Conservation (phyloP, 257 asterid species). For the Nicotiana paniculata region DNA sequence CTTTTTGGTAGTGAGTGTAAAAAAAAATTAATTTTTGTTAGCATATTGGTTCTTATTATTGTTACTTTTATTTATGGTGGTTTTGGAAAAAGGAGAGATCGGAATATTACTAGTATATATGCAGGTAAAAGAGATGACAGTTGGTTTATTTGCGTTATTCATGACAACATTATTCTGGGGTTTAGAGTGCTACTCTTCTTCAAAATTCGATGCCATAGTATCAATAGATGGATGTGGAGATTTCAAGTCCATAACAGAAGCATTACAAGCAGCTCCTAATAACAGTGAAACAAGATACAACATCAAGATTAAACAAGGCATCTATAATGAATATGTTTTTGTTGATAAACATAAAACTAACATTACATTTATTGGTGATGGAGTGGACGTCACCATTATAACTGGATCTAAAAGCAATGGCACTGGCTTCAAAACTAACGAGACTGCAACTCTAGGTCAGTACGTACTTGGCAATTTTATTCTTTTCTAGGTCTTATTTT, state of each 20-base stretch:
- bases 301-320: constrained; percentile 8
- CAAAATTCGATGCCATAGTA: background rate
- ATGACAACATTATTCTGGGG: background rate
- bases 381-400: constrained; percentile 3
- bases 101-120: background rate
- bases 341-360: background rate
- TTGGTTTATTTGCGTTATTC: background rate
- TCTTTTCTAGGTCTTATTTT: too few relatives aligned
- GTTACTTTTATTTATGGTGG: background rate
- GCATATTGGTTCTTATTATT: background rate
- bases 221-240: constrained; percentile 13
- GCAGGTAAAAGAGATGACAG: background rate
- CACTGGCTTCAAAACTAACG: background rate
- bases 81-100: background rate
- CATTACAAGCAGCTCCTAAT: constrained; percentile 8
- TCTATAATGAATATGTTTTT: constrained; percentile 3
- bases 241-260: constrained; percentile 4
- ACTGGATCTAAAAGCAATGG: background rate
- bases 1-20: too few relatives aligned
- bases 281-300: background rate
- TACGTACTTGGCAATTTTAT: background rate
- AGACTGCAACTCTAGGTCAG: constrained; percentile 11
- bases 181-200: background rate
- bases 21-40: too few relatives aligned
- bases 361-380: constrained; percentile 10